Evolutionary conservation across 352 stramenopile genomes (phyloP).

Genomic region (Phytophthora niederhauseri): DNA sequence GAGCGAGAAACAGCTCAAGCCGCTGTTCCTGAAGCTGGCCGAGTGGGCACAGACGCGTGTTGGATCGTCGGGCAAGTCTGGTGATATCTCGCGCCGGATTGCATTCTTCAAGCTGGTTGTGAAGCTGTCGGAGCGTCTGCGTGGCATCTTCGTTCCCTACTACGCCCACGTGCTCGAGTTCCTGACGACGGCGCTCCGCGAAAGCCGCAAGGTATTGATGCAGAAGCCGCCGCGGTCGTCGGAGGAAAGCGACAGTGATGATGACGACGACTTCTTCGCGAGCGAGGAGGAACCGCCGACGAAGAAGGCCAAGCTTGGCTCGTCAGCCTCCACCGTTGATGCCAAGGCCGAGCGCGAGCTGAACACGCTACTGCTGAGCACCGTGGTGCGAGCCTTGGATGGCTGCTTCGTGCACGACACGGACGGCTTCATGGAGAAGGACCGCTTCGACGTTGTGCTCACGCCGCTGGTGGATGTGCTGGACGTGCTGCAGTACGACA

Average conservation of each 20-base stretch:
- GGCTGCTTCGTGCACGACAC: slow-evolving; percentile 88
- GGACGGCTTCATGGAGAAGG: slow-evolving; percentile 90
- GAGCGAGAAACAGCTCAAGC: slow-evolving; percentile 91
- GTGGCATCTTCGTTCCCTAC: slow-evolving; percentile 91
- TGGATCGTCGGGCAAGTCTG: slow-evolving; percentile 27
- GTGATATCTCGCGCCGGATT: slow-evolving; percentile 61
- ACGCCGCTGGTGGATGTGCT: slow-evolving; percentile 76
- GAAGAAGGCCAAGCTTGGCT: slow-evolving; percentile 67
- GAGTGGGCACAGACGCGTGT: slow-evolving; percentile 74
- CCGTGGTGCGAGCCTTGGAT: slow-evolving; percentile 72
- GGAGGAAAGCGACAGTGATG: slow-evolving; percentile 38
- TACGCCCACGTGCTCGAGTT: slow-evolving; percentile 80
- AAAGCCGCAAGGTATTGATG: slow-evolving; percentile 56
- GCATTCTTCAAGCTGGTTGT: slow-evolving; percentile 85
- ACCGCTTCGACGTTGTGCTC: slow-evolving; percentile 82
- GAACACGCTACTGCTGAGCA: slow-evolving; percentile 56
- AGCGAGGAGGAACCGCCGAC: slow-evolving; percentile 53
- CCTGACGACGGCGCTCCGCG: slow-evolving; percentile 49
- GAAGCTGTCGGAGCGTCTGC: slow-evolving; percentile 81
- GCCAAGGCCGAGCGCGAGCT: slow-evolving; percentile 38
- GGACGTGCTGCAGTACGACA: slow-evolving; percentile 65
- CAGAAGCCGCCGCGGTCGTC: slow-evolving; percentile 43
- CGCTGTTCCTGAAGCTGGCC: slow-evolving; percentile 85
- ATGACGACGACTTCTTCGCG: slow-evolving; percentile 47
- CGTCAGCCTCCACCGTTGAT: slow-evolving; percentile 20